Conservation (phyloP, 2,329 filamentous ascomycete genomes). For the Thielaviopsis punctulata region DNA sequence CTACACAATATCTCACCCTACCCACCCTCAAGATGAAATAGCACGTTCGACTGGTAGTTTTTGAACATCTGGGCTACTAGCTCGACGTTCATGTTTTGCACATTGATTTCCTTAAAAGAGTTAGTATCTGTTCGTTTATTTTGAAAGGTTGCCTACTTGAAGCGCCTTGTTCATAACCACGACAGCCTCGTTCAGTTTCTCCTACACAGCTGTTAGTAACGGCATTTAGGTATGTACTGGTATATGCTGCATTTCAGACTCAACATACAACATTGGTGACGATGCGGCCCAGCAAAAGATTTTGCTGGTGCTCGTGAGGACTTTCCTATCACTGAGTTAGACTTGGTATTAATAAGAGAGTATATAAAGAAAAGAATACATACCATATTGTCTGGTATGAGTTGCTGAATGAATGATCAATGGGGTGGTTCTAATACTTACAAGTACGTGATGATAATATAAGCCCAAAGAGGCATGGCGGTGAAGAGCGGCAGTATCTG, state of each 20-base stretch:
- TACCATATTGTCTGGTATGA: not conserved
- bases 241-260: not conserved
- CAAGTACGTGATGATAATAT: constrained; percentile 1
- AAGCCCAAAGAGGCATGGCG: constrained; percentile 1
- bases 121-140: not conserved
- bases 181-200: constrained; percentile 91
- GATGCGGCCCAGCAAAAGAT: constrained; percentile 78
- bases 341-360: not conserved
- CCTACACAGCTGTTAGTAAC: constrained; percentile 35
- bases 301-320: constrained; percentile 95
- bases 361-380: too few species aligned
- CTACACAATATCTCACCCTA: not conserved
- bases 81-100: constrained; percentile 98
- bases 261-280: constrained; percentile 84
- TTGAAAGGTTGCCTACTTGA: constrained; percentile 35
- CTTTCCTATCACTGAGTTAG: constrained; percentile 46
- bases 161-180: constrained; percentile 85
- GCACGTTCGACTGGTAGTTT: constrained; percentile 95
- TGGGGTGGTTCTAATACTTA: too few species aligned
- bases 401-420: too few species aligned
- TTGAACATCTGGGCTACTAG: constrained; percentile 99
- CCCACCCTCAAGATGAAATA: constrained; percentile 91
- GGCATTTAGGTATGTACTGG: too few species aligned
- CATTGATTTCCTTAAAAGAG: constrained; percentile 66
- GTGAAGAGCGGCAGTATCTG: constrained; percentile 11